phyloP scores from a whole-genome alignment of 371 early-diverging fungal species.

The Choanephora cucurbitarum region DNA sequence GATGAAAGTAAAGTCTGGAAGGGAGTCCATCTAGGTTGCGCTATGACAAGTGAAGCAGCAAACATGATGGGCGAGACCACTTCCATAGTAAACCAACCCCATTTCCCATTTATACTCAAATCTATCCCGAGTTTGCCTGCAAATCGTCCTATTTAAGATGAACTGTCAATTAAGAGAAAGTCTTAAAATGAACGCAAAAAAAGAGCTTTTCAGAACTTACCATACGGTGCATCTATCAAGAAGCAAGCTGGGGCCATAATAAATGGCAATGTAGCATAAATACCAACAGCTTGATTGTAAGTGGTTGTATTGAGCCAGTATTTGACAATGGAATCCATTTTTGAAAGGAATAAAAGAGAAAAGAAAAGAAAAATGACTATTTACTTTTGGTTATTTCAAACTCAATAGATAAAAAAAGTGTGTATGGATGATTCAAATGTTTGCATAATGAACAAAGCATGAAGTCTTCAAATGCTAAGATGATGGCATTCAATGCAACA shows the following conservation, averaged over 20 bases:
- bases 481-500: no score
- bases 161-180: not conserved
- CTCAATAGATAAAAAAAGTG: no score
- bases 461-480: no score
- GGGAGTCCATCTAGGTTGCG: constrained; percentile 22
- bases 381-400: no score
- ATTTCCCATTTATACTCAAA: constrained; percentile 33
- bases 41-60: constrained; percentile 16
- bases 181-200: no score
- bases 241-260: constrained; percentile 18
- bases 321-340: constrained; percentile 7
- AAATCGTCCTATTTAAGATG: constrained; percentile 28
- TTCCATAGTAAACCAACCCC: constrained; percentile 49
- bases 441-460: no score
- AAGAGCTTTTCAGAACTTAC: no score
- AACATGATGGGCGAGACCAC: constrained; percentile 37
- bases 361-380: not conserved
- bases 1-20: constrained; percentile 28
- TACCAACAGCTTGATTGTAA: constrained; percentile 20
- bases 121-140: constrained; percentile 29
- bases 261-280: constrained; percentile 23
- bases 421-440: no score
- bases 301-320: constrained; percentile 20
- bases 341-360: not conserved
- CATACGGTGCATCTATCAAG: constrained; percentile 29